Evolutionary conservation across 441 rosid genomes (phyloP).

Genomic region (Gossypium schwendimanii): DNA sequence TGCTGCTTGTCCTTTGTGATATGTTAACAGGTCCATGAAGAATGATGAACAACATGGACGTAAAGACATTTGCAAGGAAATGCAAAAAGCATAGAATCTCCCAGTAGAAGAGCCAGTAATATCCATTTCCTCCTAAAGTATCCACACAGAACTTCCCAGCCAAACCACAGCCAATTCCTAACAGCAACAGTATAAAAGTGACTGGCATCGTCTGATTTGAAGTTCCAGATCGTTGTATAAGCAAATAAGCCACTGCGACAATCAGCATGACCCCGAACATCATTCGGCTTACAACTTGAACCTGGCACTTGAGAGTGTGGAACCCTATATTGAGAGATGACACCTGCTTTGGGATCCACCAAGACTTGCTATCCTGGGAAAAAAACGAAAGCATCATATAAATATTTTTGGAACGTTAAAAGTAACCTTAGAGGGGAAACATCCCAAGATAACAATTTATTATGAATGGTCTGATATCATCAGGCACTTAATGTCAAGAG

Average conservation of each 20-base stretch:
- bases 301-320: conserved; percentile 44
- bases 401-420: background rate
- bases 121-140: conserved; percentile 72
- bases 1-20: conserved; percentile 20
- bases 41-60: conserved; percentile 32
- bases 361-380: background rate
- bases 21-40: conserved; percentile 49
- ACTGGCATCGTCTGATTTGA: conserved; percentile 64
- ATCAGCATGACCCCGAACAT: conserved; percentile 63
- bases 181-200: conserved; percentile 53
- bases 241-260: conserved; percentile 39
- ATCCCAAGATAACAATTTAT: background rate
- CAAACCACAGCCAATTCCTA: conserved; percentile 61
- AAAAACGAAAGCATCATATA: background rate
- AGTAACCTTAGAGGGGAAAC: background rate
- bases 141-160: conserved; percentile 78
- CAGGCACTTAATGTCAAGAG: background rate
- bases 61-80: conserved; percentile 42
- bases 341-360: conserved; percentile 1
- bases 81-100: conserved; percentile 58
- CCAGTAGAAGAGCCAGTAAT: conserved; percentile 67
- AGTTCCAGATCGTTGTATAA: conserved; percentile 54
- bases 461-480: background rate
- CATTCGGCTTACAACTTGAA: conserved; percentile 50
- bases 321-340: conserved; percentile 44